phyloP scores from a whole-genome alignment of 1,284 basidiomycete species.

The Porogramme epimiltina region DNA sequence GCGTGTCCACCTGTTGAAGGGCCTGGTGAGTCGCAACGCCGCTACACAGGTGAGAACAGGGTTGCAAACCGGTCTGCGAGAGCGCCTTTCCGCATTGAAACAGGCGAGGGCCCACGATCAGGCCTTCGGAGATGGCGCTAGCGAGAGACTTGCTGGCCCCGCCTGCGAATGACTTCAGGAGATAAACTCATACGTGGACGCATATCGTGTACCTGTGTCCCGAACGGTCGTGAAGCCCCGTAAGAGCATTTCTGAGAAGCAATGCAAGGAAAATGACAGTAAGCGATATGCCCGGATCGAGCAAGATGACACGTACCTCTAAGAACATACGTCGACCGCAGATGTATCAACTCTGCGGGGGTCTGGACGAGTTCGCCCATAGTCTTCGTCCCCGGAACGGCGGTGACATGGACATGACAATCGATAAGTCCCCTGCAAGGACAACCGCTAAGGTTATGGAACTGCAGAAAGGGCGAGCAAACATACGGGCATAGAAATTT shows the following conservation, averaged over 20 bases:
- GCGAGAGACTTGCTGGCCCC: conserved; percentile 47
- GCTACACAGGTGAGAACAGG: neutral
- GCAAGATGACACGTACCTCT: conserved; percentile 26
- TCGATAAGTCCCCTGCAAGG: conserved; percentile 35
- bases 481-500: conserved; percentile 43
- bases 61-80: conserved; percentile 41
- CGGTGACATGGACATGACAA: conserved; percentile 49
- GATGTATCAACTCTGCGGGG: conserved; percentile 36
- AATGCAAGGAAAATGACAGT: no score
- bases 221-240: conserved; percentile 52
- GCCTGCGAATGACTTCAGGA: conserved; percentile 10
- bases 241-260: conserved; percentile 45
- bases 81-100: conserved; percentile 48
- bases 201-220: conserved; percentile 37
- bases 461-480: no score
- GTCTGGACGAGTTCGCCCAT: conserved; percentile 39
- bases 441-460: neutral
- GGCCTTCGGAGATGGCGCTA: conserved; percentile 43
- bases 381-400: conserved; percentile 41
- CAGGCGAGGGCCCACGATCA: conserved; percentile 44
- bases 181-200: neutral
- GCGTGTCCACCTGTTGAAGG: conserved; percentile 41
- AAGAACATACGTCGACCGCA: conserved; percentile 42
- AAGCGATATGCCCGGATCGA: neutral
- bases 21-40: neutral